Evolutionary conservation across 208 protist genomes (phyloP), one percentile per base, ranked within the genome.

Genomic region (Endotrypanum monterogeii): DNA sequence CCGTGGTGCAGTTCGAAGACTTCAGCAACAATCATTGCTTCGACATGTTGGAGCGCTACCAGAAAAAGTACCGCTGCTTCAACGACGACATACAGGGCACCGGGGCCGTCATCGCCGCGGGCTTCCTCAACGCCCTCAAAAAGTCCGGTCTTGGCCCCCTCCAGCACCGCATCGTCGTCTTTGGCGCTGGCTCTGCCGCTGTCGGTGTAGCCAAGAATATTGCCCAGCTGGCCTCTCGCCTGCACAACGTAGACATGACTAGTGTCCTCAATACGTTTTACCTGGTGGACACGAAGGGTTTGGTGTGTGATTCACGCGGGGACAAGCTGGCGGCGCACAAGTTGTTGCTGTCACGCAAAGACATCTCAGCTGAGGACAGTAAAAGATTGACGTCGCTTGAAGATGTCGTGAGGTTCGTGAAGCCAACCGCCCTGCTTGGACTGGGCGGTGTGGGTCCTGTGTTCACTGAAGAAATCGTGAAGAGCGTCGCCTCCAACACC

Each of bases 21-120:
- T 98, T 99, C 80, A 88, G 84, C 68, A 98, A 95, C 82, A 90
- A 94, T 77, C 89, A 98, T 82, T 97, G 92, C 76, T 99, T 98
- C 78, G 83, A 91, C 44, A 87, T 99, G 54, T 88, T 99, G 6
- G 91, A 97, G 71, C 80, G 87, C 69, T 99, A 99, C 85, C 84
- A 95, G 63, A 85, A 98, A 72, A 88, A 91, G 79, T 89, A 93
- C 75, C 84, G 92, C 67, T 98, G 92, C 84, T 99, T 99, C 93
- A 99, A 99, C 83, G 98, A 99, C 74, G 98, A 99, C 88, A 99
- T 99, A 63, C 98, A 99, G 89, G 98, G 97, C 74, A 99, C 98
- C 41, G 97, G 96, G 20, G 90, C 97, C 37, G 98, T 99, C 56
- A 93, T 98, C 74, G 82, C 93, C 12, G 91, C 93, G 37, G 95